Evolutionary conservation across 83 land plant genomes (phyloP), one percentile per base, ranked within the genome.

Genomic region (Isoetes engelmannii): DNA sequence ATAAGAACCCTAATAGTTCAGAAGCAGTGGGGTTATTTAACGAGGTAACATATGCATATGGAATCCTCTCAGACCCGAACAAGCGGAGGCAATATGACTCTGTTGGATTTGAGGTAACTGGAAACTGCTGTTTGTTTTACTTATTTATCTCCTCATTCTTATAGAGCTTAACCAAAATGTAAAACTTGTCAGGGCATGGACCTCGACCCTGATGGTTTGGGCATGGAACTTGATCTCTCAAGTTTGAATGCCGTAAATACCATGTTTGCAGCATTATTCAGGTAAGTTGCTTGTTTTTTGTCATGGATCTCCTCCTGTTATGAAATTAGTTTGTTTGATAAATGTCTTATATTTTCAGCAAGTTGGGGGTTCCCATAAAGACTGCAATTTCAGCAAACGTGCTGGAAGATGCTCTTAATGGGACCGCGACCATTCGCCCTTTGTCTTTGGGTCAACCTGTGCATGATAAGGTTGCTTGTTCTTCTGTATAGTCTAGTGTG

Each of bases 141-240:
- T 51, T 59, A 19, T 59, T 59, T 12, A 12, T 59, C 62, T 59
- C 19, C 18, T 59, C 19, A 8, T 18, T 18, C 4, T 59, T 3
- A 7, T 59, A 59, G 62, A 42, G 28, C n/a, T n/a, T n/a, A 59
- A 42, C 37, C 37, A 28, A 28, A 28, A 28, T 28, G 2, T 28
- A 28, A 28, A 28, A 28, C 37, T 28, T 28, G 37, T 28, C 37
- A 28, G 37, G 37, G 37, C 37, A 28, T 28, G 37, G 37, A 28
- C 37, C 37, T 59, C 28, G 62, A 59, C 19, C 18, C 28, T 18
- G 62, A 59, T 59, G 62, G 62, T 18, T 37, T 59, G 62, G 62
- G 28, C 28, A 59, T 59, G 62, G 62, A 59, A 42, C 62, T 59
- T 20, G 62, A 59, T 37, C 62, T 59, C 62, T 59, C 62, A 18